Base-by-base conservation (phyloP, 192 early-diverging fungal species). In the Physocladia obscura region DNA sequence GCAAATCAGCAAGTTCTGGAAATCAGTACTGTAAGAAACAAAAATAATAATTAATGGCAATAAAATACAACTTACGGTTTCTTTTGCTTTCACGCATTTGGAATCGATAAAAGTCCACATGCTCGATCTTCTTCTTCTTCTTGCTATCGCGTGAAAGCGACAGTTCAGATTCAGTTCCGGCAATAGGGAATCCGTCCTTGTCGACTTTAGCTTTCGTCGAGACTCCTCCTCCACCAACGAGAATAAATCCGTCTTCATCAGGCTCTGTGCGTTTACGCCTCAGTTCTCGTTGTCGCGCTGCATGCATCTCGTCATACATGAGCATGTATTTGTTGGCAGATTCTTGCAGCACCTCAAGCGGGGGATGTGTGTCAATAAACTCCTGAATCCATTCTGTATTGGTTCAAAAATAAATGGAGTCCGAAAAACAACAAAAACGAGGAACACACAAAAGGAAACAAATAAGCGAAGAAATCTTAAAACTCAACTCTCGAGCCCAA, bases 71-170 rank as follows among this genome's bases (percentile, higher is more conserved):
- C 79, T 77, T 84, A 92, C 90, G 89, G 75, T 93, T 88, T 49
- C 89, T 82, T 78, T 96, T 96, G 37, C 78, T 83, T 81, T 98
- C 93, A 26, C 94, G 86, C 85, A 93, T 83, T 82, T 98, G 95
- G 88, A 98, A 98, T 15, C 94, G 82, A 76, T 98, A 98, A 87
- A 98, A 94, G 81, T 98, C 91, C 26, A 86, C 84, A 50, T 93
- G 81, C 56, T 89, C 88, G 64, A 89, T 85, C 82, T 92, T 90
- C 88, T 94, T 92, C 76, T 89, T 88, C 60, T 79, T 69, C 62
- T 75, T 79, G 50, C 83, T 84, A 34, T 52, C 27, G 8, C 40
- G 40, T n/a, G n/a, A n/a, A 8, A 44, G 40, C 40, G 40, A 13
- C n/a, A n/a, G 21, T 27, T 70, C 62, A 60, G 77, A 78, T 52